These are phyloP conservation scores for Penicillium vulpinum DNA, from an alignment of 2,329 filamentous ascomycete species.

Conservation along the genomic window DNA sequence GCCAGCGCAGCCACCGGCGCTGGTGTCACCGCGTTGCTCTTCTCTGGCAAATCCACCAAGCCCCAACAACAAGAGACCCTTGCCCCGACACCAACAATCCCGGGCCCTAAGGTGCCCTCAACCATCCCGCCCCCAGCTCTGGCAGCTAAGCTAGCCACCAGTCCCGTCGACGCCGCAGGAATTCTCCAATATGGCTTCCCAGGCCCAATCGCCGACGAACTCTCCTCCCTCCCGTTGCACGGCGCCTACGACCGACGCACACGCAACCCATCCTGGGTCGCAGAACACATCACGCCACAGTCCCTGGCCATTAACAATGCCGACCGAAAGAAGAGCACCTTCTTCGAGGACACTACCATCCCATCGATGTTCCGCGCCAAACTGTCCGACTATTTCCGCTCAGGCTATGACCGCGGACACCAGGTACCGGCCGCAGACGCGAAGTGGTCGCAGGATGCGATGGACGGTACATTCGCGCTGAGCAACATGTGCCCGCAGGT, in stretches of 20 bases:
- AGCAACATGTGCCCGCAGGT: slow-evolving; percentile 99
- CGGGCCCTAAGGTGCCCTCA: slow-evolving; percentile 33
- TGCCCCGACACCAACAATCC: slow-evolving; percentile 30
- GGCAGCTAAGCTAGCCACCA: slow-evolving; percentile 14
- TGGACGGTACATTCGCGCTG: slow-evolving; percentile 92
- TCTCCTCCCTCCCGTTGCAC: slow-evolving; percentile 72
- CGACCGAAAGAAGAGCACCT: slow-evolving; percentile 80
- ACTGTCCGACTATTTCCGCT: slow-evolving; percentile 91
- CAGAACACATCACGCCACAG: slow-evolving; percentile 90
- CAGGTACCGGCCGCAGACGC: slow-evolving; percentile 96
- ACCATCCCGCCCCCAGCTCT: slow-evolving; percentile 26
- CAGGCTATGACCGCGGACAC: slow-evolving; percentile 92
- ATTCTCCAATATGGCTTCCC: slow-evolving; percentile 89
- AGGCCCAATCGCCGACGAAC: slow-evolving; percentile 81
- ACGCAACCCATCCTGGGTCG: slow-evolving; percentile 91
- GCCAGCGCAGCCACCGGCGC: slow-evolving; percentile 75
- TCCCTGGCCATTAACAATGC: slow-evolving; percentile 74
- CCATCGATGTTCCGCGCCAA: slow-evolving; percentile 85
- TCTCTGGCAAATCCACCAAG: slow-evolving; percentile 55
- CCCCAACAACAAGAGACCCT: slow-evolving; percentile 27
- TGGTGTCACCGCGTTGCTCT: slow-evolving; percentile 67
- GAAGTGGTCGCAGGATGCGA: slow-evolving; percentile 90
- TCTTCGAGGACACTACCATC: slow-evolving; percentile 76
- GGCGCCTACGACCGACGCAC: slow-evolving; percentile 88
- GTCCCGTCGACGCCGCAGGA: slow-evolving; percentile 70